Base-by-base conservation (phyloP, 768 basidiomycete genomes). In the Tephrocybe rancida region DNA sequence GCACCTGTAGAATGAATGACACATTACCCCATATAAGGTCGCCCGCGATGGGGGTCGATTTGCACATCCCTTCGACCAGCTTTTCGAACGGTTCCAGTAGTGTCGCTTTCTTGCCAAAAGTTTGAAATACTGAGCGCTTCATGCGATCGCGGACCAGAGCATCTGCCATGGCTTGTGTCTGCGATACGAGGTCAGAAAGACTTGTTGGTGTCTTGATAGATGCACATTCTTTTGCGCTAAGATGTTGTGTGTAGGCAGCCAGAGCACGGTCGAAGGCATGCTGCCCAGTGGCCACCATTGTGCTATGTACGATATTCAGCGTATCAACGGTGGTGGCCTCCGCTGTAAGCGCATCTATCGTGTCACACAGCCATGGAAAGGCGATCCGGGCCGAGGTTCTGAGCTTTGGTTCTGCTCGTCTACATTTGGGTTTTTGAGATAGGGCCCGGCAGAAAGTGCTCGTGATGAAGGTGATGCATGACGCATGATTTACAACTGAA, bases 1-100 rank as follows among this genome's bases (percentile, higher is more conserved):
- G 13, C 26, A 54, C 53, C 47, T 34, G 29, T 14, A 54, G 53
- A 3, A 48, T 21, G 25, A 42, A 54, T 9, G 19, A 14, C 11
- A 54, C 46, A 24, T 38, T 48, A 18, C 53, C 34, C 53, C 53
- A 54, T 6, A 54, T 37, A 16, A 54, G 16, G 5, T 43, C 39
- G 8, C 41, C 42, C 10, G 29, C 41, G 1, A 13, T 8, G 2
- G 53, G 46, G n/a, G 10, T 34, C 19, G 41, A 26, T 29, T 54
- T 54, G 24, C 27, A 48, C n/a, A 24, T 22, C 5, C 39, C 53
- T 22, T 43, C 27, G 38, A 48, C 9, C 14, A 48, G 2, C 3
- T 19, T 39, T 24, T 48, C 39, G 10, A 48, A 54, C 9, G 38
- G 41, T 25, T 48, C 30, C 4, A 54, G 18, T 13, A 19, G 5